Percentiles rank a stretch among this genome's conserved stretches.
Evolutionary conservation across 768 basidiomycete genomes (phyloP).

Genomic region (Neoboletus brunneissimus): DNA sequence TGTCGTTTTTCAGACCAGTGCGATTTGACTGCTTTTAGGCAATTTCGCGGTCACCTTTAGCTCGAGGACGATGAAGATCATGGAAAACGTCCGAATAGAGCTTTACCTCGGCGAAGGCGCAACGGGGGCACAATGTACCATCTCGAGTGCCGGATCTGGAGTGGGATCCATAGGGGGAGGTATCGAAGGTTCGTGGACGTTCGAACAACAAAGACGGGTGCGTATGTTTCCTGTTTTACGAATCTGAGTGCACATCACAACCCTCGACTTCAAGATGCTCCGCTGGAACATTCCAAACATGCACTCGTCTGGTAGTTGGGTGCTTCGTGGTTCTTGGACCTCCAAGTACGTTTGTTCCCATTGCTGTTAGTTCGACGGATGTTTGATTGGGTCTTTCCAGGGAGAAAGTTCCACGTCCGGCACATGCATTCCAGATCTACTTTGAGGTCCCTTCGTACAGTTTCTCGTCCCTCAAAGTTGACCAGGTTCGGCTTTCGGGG

Average conservation of each 20-base stretch:
- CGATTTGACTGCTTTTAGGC: conserved; percentile 34
- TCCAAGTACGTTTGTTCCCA: conserved; percentile 47
- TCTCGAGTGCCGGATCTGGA: conserved; percentile 54
- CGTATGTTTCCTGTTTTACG: background rate
- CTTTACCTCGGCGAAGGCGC: conserved; percentile 75
- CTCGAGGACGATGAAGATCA: conserved; percentile 59
- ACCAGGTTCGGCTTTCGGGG: conserved; percentile 76
- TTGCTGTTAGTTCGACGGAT: background rate
- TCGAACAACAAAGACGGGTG: conserved; percentile 68
- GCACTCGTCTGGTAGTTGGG: conserved; percentile 66
- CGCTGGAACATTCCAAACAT: conserved; percentile 76
- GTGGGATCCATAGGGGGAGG: conserved; percentile 36
- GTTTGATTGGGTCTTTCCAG: conserved; percentile 25
- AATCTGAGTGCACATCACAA: background rate
- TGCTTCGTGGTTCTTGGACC: conserved; percentile 73
- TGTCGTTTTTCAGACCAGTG: background rate
- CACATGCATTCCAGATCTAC: conserved; percentile 67
- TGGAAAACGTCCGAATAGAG: conserved; percentile 72
- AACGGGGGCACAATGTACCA: conserved; percentile 67
- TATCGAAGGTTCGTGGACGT: conserved; percentile 71
- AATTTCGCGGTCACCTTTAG: conserved; percentile 61
- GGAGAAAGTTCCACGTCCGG: conserved; percentile 53
- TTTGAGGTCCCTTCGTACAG: conserved; percentile 71
- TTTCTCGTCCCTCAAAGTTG: conserved; percentile 80
- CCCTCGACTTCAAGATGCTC: conserved; percentile 48